These are phyloP conservation scores for Salvia sclarea DNA, from an alignment of 305 asterid genomes.

Conservation along the genomic window DNA sequence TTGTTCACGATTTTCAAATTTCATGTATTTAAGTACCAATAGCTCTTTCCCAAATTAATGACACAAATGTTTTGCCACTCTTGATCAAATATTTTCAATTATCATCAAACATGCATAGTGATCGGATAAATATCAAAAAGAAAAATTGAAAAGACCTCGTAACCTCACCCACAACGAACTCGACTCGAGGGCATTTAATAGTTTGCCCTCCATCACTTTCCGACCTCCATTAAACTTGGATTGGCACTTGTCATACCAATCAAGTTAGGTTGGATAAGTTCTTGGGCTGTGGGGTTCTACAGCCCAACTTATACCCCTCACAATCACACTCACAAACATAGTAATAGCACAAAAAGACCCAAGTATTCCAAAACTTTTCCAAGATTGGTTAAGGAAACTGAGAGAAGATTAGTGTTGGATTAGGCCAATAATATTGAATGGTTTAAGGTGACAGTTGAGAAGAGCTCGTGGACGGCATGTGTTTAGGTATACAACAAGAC, in stretches of 20 bases:
- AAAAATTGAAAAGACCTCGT: neutral
- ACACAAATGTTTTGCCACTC: no score
- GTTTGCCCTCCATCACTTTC: slow-evolving; percentile 23
- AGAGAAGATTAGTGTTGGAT: slow-evolving; percentile 17
- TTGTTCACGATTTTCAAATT: no score
- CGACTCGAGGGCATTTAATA: slow-evolving; percentile 30
- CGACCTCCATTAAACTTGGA: slow-evolving; percentile 33
- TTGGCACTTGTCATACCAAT: slow-evolving; percentile 40
- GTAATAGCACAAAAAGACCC: neutral
- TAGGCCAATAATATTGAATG: slow-evolving; percentile 44
- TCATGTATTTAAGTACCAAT: no score
- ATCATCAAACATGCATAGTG: no score
- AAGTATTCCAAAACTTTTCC: neutral
- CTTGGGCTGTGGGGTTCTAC: slow-evolving; percentile 27
- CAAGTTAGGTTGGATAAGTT: slow-evolving; percentile 42
- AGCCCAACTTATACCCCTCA: slow-evolving; percentile 36
- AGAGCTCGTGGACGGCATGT: slow-evolving; percentile 61
- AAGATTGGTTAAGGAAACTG: slow-evolving; percentile 30
- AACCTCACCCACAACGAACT: slow-evolving; percentile 21
- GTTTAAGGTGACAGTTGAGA: slow-evolving; percentile 50
- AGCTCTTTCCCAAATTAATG: no score
- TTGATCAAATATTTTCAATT: neutral
- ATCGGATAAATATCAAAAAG: no score
- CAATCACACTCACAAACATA: slow-evolving; percentile 26
- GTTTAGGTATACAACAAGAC: slow-evolving; percentile 60